phyloP scores from a whole-genome alignment of 2,329 filamentous ascomycete genomes.

The Rutstroemia sp. region DNA sequence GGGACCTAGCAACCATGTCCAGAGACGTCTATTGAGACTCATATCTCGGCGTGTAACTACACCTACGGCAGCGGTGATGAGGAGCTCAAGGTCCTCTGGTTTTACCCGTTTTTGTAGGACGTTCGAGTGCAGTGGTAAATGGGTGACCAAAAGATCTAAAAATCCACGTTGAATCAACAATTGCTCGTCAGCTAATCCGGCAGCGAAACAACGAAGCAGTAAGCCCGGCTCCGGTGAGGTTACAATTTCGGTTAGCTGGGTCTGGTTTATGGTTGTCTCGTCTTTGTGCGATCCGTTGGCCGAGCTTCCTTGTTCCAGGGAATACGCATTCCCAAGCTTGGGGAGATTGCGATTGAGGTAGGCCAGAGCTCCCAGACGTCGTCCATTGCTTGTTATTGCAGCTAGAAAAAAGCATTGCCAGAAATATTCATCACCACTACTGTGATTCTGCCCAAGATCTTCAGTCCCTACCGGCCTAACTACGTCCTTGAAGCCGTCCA shows the following conservation, averaged over 20 bases:
- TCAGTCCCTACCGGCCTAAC: slow-evolving; percentile 49
- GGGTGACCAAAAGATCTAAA: slow-evolving; percentile 82
- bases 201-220: slow-evolving; percentile 83
- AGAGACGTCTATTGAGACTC: slow-evolving; percentile 91
- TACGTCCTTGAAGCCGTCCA: slow-evolving; percentile 69
- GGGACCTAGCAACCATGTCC: slow-evolving; percentile 91
- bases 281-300: slow-evolving; percentile 23
- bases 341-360: slow-evolving; percentile 78
- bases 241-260: slow-evolving; percentile 56
- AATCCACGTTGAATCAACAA: slow-evolving; percentile 90
- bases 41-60: slow-evolving; percentile 90
- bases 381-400: slow-evolving; percentile 79
- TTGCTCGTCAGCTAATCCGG: slow-evolving; percentile 80
- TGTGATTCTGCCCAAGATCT: slow-evolving; percentile 44
- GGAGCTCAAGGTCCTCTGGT: slow-evolving; percentile 66
- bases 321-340: slow-evolving; percentile 46
- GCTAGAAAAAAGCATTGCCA: slow-evolving; percentile 98
- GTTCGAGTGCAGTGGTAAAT: slow-evolving; percentile 76
- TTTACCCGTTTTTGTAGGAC: slow-evolving; percentile 73
- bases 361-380: slow-evolving; percentile 78
- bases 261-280: slow-evolving; percentile 35
- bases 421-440: slow-evolving; percentile 74
- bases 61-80: slow-evolving; percentile 75
- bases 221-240: slow-evolving; percentile 87
- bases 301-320: slow-evolving; percentile 25